Base-by-base conservation (phyloP, 345 rosid genomes). In the thale cress (Arabidopsis thaliana) region DNA sequence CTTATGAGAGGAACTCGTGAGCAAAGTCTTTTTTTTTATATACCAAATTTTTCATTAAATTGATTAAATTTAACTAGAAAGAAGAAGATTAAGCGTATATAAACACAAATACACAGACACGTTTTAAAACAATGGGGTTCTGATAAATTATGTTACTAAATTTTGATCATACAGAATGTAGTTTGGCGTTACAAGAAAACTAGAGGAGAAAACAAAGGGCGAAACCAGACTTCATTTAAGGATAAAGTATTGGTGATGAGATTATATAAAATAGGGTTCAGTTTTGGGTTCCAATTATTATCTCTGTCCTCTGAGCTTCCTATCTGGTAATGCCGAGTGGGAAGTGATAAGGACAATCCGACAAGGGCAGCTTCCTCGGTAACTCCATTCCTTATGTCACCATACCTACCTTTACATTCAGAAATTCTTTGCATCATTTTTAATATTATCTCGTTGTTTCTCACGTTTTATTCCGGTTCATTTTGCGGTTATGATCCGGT, bases 331-430 rank as follows among this genome's bases (percentile, higher is more conserved):
- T 48, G 69, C 62, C 69, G 36, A 41, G 70, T 65, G 57, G 57
- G 59, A 36, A 45, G 59, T 25, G 79, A 75, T 67, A 59, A 37
- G 13, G 70, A 69, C 64, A 52, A 33, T 13, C 55, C 70, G 69
- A 76, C 74, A 76, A 61, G 4, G 62, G 45, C 55, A 76, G 74
- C 64, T 68, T 76, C 74, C 64, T 76, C 48, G 74, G 69, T 61
- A 76, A 76, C 41, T 23, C 12, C 79, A 61, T 68, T n/a, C 13
- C 32, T 60, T 52, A 67, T 49, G 53, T 67, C 55, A 67, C 61
- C 62, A 37, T 38, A 38, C 67, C 52, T 49, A 28, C 50, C 42
- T 38, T 20, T 12, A 22, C 37, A 33, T 33, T 42, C 48, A 51
- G 11, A 57, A 6, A 8, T 38, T 41, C 12, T 32, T 34, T 53